These are phyloP conservation scores for Sequoia sempervirens DNA, from an alignment of 75 land plant species.

Conservation along the genomic window DNA sequence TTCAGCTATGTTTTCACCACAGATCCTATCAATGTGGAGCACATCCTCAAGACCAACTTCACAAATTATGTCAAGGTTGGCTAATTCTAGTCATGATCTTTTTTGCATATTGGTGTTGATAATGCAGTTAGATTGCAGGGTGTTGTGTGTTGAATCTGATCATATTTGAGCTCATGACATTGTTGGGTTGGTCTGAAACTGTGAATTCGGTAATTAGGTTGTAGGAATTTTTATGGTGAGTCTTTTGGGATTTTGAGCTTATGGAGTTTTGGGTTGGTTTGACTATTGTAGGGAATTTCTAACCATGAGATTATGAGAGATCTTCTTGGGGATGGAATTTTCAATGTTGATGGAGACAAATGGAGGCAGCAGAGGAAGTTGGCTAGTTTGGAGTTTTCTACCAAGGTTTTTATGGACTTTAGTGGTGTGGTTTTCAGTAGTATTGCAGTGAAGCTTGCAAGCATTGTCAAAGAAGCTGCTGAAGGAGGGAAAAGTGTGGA, in stretches of 20 bases:
- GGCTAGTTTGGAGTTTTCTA: conserved; percentile 30
- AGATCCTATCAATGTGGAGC: conserved; percentile 50
- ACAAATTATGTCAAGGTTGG: conserved; percentile 52
- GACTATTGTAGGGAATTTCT: conserved; percentile 11
- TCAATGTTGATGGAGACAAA: conserved; percentile 24
- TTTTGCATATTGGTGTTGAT: neutral
- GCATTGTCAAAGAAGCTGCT: conserved; percentile 1
- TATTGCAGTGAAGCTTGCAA: conserved; percentile 11
- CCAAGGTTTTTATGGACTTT: conserved; percentile 12
- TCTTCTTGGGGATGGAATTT: conserved; percentile 31
- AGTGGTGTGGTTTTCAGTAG: conserved; percentile 16
- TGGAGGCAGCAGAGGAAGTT: conserved; percentile 31
- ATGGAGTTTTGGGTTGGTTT: conserved; percentile 4
- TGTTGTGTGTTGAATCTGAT: neutral
- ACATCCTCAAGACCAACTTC: conserved; percentile 59
- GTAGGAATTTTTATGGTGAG: neutral
- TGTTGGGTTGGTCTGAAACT: conserved; percentile 6
- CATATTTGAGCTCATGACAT: neutral
- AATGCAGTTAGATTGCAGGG: neutral
- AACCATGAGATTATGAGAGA: conserved; percentile 13
- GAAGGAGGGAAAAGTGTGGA: neutral
- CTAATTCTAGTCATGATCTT: conserved; percentile 3
- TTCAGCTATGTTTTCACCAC: conserved; percentile 32
- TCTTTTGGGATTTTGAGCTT: neutral
- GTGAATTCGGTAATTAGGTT: neutral